phyloP scores from a whole-genome alignment of 148 eudicot species.

The Rhododendron vialii region DNA sequence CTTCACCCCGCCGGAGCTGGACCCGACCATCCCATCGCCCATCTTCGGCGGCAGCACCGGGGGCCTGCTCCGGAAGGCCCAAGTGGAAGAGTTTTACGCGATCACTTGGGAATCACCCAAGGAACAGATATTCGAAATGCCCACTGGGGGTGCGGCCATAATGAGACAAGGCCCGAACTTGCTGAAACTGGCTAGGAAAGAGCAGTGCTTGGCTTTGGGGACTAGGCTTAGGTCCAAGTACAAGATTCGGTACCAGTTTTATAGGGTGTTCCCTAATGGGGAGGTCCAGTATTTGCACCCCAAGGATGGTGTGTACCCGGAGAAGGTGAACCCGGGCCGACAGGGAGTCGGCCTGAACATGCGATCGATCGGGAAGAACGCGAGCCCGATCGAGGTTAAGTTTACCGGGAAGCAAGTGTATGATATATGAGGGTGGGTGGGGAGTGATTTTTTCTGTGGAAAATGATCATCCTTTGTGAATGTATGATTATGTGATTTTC shows the following conservation, averaged over 20 bases:
- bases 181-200: conserved; percentile 83
- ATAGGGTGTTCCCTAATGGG: conserved; percentile 95
- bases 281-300: conserved; percentile 98
- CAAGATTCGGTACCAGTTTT: conserved; percentile 91
- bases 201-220: conserved; percentile 91
- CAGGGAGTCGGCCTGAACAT: conserved; percentile 78
- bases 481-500: not conserved
- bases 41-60: conserved; percentile 97
- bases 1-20: conserved; percentile 89
- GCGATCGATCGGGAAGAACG: conserved; percentile 93
- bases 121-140: conserved; percentile 96
- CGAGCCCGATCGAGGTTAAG: conserved; percentile 88
- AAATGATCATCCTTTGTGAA: not conserved
- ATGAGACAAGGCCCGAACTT: conserved; percentile 94
- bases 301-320: conserved; percentile 96
- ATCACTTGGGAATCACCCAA: conserved; percentile 90
- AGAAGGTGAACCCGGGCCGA: conserved; percentile 92
- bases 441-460: not conserved
- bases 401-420: conserved; percentile 87
- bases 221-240: conserved; percentile 85
- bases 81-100: conserved; percentile 91
- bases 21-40: conserved; percentile 90
- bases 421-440: conserved; percentile 49
- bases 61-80: conserved; percentile 79
- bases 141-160: conserved; percentile 93